phyloP scores from a whole-genome alignment of 129 eudicot species.

The Calendula officinalis region DNA sequence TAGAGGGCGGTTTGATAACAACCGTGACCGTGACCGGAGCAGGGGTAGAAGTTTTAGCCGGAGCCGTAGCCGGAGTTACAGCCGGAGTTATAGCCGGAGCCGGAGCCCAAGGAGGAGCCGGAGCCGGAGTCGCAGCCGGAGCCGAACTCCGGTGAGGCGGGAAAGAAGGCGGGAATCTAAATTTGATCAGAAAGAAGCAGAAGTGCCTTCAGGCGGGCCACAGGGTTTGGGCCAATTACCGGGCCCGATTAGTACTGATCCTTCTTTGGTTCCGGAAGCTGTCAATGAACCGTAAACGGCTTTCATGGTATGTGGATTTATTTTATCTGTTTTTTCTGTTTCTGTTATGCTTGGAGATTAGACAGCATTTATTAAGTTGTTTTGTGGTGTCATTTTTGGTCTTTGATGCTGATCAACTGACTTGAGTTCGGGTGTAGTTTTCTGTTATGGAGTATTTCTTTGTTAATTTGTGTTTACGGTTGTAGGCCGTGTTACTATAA shows the following conservation, averaged over 20 bases:
- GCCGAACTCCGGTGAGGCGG: constrained; percentile 41
- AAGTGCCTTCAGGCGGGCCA: constrained; percentile 13
- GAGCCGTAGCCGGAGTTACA: constrained; percentile 52
- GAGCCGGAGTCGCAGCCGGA: constrained; percentile 31
- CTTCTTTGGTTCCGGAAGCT: constrained; percentile 14
- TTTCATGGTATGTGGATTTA: not conserved
- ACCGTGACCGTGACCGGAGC: constrained; percentile 66
- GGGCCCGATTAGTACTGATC: not conserved
- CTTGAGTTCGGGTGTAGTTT: constrained; percentile 6
- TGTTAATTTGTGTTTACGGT: constrained; percentile 3
- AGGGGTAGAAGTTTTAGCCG: constrained; percentile 54
- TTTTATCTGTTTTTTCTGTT: not conserved
- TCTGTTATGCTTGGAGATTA: constrained; percentile 1
- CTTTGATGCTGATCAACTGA: constrained; percentile 2
- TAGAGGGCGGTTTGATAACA: constrained; percentile 59
- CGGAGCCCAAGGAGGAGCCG: constrained; percentile 41
- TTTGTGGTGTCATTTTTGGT: constrained; percentile 13
- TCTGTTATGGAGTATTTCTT: not conserved
- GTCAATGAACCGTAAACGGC: constrained; percentile 8
- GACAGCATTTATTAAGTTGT: constrained; percentile 1
- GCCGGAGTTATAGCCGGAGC: constrained; percentile 43
- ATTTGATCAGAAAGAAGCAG: constrained; percentile 51
- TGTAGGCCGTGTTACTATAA: not conserved
- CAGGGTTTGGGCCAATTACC: constrained; percentile 2
- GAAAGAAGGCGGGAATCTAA: constrained; percentile 50